phyloP scores from a whole-genome alignment of 768 basidiomycete species.

The Lactarius hatsudake region DNA sequence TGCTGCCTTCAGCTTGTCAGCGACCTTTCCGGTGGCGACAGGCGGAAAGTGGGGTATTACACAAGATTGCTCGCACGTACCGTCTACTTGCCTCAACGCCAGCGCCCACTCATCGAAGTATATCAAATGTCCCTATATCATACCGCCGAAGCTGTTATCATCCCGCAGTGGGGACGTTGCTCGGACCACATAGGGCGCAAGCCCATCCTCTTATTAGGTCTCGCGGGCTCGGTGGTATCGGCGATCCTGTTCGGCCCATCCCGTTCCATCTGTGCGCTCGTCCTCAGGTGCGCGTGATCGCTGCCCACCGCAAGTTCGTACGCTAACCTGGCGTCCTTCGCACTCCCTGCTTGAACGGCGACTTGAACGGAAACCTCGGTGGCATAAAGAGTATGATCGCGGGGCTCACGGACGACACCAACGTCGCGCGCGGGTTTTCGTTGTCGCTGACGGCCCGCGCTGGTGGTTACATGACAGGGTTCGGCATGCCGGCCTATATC shows the following conservation, averaged over 20 bases:
- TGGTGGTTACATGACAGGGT: slow-evolving; percentile 18
- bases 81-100: neutral
- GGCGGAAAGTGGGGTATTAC: slow-evolving; percentile 48
- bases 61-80: slow-evolving; percentile 46
- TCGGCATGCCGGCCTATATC: neutral
- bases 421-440: slow-evolving; percentile 45
- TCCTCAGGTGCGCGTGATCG: slow-evolving; percentile 28
- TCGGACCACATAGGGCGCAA: slow-evolving; percentile 51
- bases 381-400: slow-evolving; percentile 74
- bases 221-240: slow-evolving; percentile 35
- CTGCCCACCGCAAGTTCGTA: neutral
- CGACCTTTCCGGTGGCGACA: slow-evolving; percentile 43
- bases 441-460: slow-evolving; percentile 35
- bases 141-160: slow-evolving; percentile 43
- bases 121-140: slow-evolving; percentile 47
- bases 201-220: slow-evolving; percentile 41
- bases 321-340: neutral
- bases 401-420: slow-evolving; percentile 61
- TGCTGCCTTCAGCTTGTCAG: slow-evolving; percentile 38
- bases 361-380: slow-evolving; percentile 33
- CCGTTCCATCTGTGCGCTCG: slow-evolving; percentile 34
- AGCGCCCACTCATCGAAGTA: neutral
- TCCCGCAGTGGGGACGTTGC: slow-evolving; percentile 46
- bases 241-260: slow-evolving; percentile 40
- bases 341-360: slow-evolving; percentile 17